These are phyloP conservation scores for Rhamnella rubrinervis DNA, from an alignment of 331 rosid genomes.

Conservation along the genomic window DNA sequence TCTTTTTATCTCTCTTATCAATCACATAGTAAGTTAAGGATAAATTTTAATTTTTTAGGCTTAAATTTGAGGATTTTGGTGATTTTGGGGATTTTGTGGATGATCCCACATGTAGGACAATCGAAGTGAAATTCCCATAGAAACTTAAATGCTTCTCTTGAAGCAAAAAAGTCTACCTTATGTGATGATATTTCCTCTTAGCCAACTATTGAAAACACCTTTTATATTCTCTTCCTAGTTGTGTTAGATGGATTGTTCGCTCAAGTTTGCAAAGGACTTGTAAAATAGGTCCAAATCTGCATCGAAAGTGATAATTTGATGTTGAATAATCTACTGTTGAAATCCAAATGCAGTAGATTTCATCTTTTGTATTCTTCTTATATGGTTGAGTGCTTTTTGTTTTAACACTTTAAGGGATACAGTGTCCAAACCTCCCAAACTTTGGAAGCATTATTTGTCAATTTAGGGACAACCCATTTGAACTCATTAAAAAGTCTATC, in stretches of 20 bases:
- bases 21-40: too few species aligned
- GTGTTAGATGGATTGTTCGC: constrained; percentile 65
- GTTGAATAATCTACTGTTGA: not conserved
- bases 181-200: constrained; percentile 33
- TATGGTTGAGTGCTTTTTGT: not conserved
- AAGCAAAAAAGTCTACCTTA: constrained; percentile 44
- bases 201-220: constrained; percentile 24
- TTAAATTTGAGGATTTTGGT: too few species aligned
- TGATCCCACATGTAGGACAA: constrained; percentile 62
- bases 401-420: constrained; percentile 50
- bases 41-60: too few species aligned
- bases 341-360: not conserved
- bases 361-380: not conserved
- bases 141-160: constrained; percentile 71
- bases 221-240: constrained; percentile 63
- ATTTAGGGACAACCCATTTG: constrained; percentile 72
- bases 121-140: constrained; percentile 55
- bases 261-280: constrained; percentile 62
- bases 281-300: constrained; percentile 57
- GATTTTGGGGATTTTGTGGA: too few species aligned
- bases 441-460: constrained; percentile 56
- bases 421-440: constrained; percentile 50
- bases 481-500: constrained; percentile 51
- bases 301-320: constrained; percentile 53
- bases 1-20: too few species aligned